These are phyloP conservation scores for Pseudocercospora musae DNA, from an alignment of 2,329 filamentous ascomycete species.

Conservation along the genomic window DNA sequence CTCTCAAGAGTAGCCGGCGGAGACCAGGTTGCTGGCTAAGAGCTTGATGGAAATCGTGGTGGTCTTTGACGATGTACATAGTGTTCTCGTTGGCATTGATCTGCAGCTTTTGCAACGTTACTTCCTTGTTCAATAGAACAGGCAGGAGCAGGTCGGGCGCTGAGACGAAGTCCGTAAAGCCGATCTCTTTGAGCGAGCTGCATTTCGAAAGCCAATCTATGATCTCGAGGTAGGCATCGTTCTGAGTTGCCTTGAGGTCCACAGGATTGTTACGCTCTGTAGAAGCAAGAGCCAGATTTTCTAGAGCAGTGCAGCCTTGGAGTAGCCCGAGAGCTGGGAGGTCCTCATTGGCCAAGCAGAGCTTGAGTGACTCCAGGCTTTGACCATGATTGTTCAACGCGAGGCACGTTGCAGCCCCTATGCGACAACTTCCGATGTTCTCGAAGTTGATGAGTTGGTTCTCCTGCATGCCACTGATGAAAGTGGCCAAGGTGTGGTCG, in stretches of 20 bases:
- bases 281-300: conserved; percentile 50
- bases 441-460: conserved; percentile 59
- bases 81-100: conserved; percentile 42
- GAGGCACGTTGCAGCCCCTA: conserved; percentile 54
- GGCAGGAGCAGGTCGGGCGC: conserved; percentile 53
- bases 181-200: conserved; percentile 49
- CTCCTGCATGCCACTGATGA: conserved; percentile 43
- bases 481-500: conserved; percentile 40
- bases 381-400: conserved; percentile 52
- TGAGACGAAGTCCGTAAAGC: conserved; percentile 51
- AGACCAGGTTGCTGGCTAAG: conserved; percentile 51
- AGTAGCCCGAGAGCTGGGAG: conserved; percentile 50
- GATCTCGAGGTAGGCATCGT: conserved; percentile 52
- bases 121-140: conserved; percentile 46
- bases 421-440: conserved; percentile 54
- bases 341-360: conserved; percentile 50
- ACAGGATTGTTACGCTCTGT: conserved; percentile 36
- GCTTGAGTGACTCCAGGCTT: conserved; percentile 54
- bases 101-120: conserved; percentile 49
- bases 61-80: conserved; percentile 48
- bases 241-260: conserved; percentile 51
- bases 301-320: conserved; percentile 49
- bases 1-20: conserved; percentile 44
- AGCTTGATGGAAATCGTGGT: conserved; percentile 52
- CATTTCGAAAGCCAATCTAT: conserved; percentile 57